These are phyloP conservation scores for Platismatia glauca DNA, from an alignment of 495 filamentous ascomycete species.

Conservation along the genomic window DNA sequence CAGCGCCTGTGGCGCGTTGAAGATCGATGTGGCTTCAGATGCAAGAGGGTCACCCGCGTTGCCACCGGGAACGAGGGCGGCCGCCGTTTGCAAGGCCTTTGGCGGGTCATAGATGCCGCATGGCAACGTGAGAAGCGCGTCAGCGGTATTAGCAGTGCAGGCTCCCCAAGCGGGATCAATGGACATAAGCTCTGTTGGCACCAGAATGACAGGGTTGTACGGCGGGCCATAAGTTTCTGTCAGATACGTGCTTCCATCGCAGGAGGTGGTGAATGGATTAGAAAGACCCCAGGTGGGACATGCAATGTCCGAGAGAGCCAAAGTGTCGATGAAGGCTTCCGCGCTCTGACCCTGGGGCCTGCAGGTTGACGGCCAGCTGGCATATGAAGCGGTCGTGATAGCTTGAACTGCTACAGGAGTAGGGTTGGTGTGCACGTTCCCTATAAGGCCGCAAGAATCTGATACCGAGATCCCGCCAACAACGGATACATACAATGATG, in stretches of 20 bases:
- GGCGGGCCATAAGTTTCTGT: slow-evolving; percentile 16
- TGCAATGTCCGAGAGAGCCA: slow-evolving; percentile 17
- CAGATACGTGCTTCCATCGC: slow-evolving; percentile 12
- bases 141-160: slow-evolving; percentile 7
- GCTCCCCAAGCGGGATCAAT: slow-evolving; percentile 15
- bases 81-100: slow-evolving; percentile 9
- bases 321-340: slow-evolving; percentile 9
- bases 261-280: slow-evolving; percentile 12
- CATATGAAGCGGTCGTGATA: slow-evolving; percentile 18
- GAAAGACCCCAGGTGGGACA: slow-evolving; percentile 20
- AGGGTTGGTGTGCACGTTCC: slow-evolving; percentile 10
- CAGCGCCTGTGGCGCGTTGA: not conserved
- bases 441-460: slow-evolving; percentile 15
- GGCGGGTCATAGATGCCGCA: slow-evolving; percentile 22
- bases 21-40: not conserved
- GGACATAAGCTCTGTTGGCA: slow-evolving; percentile 13
- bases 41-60: not conserved
- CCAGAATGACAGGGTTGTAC: slow-evolving; percentile 18
- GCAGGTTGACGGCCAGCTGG: slow-evolving; percentile 17
- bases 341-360: slow-evolving; percentile 13
- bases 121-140: slow-evolving; percentile 16
- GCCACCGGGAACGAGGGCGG: slow-evolving; percentile 4
- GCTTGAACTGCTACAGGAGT: slow-evolving; percentile 16
- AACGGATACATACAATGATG: slow-evolving; percentile 18
- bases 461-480: slow-evolving; percentile 14